A percentile compares a stretch with the other conserved stretches of the same genome.
Conservation (phyloP, 352 stramenopile species). For the Phytophthora idaei region DNA sequence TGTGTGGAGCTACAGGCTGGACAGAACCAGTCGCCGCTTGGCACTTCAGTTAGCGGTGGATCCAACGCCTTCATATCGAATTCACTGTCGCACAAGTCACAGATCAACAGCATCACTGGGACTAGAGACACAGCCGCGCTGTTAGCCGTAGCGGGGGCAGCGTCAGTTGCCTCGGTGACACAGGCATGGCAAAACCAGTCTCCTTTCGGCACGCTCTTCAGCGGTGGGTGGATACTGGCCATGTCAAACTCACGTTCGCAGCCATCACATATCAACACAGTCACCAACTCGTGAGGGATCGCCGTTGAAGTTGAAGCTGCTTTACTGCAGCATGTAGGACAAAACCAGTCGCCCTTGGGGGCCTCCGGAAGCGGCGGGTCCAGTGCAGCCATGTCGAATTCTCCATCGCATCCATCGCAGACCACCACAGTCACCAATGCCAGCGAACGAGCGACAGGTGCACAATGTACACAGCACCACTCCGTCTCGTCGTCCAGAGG, state of each 20-base stretch:
- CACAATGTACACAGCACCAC: slow-evolving; percentile 48
- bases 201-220: slow-evolving; percentile 42
- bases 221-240: slow-evolving; percentile 45
- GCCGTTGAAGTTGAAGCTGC: background rate
- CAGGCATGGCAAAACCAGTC: slow-evolving; percentile 53
- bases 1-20: slow-evolving; percentile 24
- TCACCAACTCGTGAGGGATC: slow-evolving; percentile 28
- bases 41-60: slow-evolving; percentile 53
- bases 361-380: slow-evolving; percentile 52
- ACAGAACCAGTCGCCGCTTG: slow-evolving; percentile 55
- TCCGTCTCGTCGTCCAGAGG: slow-evolving; percentile 37
- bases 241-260: slow-evolving; percentile 72
- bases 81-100: slow-evolving; percentile 73
- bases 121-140: slow-evolving; percentile 11
- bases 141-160: background rate
- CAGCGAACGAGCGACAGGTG: slow-evolving; percentile 4
- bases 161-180: slow-evolving; percentile 9
- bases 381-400: slow-evolving; percentile 63
- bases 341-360: slow-evolving; percentile 53
- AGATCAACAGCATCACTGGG: slow-evolving; percentile 59
- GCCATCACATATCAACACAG: slow-evolving; percentile 68
- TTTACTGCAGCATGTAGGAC: slow-evolving; percentile 17
- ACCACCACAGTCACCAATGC: slow-evolving; percentile 48
- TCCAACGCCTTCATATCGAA: slow-evolving; percentile 62
- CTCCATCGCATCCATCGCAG: slow-evolving; percentile 73